phyloP scores from a whole-genome alignment of 2,329 filamentous ascomycete genomes.

The Tolypocladium inflatum region DNA sequence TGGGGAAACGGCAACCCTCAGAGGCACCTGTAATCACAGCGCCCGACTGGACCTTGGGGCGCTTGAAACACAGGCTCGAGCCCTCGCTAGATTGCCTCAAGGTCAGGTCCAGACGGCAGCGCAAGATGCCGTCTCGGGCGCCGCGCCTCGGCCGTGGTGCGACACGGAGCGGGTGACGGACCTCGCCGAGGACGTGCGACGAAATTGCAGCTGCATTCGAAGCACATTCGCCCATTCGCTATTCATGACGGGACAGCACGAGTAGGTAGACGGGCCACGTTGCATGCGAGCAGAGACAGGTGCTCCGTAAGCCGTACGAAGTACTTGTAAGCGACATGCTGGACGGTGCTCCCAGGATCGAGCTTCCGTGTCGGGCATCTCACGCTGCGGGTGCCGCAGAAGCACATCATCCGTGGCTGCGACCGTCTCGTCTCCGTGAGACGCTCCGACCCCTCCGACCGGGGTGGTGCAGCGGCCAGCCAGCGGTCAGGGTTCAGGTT shows the following conservation, averaged over 20 bases:
- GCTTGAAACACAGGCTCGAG: neutral
- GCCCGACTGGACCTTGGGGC: neutral
- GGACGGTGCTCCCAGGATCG: neutral
- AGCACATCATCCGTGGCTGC: neutral
- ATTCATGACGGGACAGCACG: neutral
- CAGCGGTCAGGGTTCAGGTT: neutral
- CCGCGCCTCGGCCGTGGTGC: neutral
- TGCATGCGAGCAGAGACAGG: neutral
- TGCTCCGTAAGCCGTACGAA: too few species aligned
- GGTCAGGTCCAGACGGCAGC: neutral
- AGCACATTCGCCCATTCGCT: too few species aligned
- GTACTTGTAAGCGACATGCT: too few species aligned
- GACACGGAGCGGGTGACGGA: neutral
- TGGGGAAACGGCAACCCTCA: neutral
- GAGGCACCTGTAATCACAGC: neutral
- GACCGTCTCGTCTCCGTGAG: too few species aligned
- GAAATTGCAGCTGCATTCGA: neutral
- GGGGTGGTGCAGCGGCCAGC: neutral
- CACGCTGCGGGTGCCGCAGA: neutral
- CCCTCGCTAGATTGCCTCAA: neutral
- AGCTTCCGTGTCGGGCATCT: neutral
- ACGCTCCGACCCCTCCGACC: neutral
- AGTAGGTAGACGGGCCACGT: neutral
- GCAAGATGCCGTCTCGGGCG: neutral
- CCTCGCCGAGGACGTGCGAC: neutral